phyloP scores from a whole-genome alignment of 768 basidiomycete genomes.

The Tulasnella calospora region DNA sequence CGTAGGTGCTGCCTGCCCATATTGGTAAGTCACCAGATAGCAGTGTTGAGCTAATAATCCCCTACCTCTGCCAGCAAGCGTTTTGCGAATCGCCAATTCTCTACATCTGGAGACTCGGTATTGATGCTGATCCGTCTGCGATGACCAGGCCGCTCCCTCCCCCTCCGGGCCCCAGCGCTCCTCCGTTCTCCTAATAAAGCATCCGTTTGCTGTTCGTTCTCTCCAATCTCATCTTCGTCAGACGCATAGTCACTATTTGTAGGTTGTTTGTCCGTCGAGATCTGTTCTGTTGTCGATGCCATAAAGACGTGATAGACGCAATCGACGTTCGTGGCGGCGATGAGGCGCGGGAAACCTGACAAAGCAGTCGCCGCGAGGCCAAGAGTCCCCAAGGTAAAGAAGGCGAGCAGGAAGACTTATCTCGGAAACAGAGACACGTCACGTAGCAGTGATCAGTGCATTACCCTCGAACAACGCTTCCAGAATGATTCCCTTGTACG shows the following conservation, averaged over 20 bases:
- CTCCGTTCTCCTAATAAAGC: background rate
- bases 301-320: background rate
- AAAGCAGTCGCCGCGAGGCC: background rate
- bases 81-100: slow-evolving; percentile 22
- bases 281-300: background rate
- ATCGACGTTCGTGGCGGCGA: background rate
- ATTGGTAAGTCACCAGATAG: background rate
- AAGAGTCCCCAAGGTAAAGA: background rate
- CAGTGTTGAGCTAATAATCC: background rate
- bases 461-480: too few species aligned
- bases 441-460: too few species aligned
- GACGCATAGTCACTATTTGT: background rate
- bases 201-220: background rate
- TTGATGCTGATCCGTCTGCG: slow-evolving; percentile 5
- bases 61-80: slow-evolving; percentile 25
- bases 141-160: background rate
- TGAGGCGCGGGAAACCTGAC: background rate
- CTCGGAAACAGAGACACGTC: too few species aligned
- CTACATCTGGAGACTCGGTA: background rate
- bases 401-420: too few species aligned
- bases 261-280: background rate
- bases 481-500: too few species aligned
- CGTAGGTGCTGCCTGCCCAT: slow-evolving; percentile 72
- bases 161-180: background rate
- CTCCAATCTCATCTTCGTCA: background rate